phyloP scores from a whole-genome alignment of 2,329 filamentous ascomycete genomes.

The Aspergillus terreus region DNA sequence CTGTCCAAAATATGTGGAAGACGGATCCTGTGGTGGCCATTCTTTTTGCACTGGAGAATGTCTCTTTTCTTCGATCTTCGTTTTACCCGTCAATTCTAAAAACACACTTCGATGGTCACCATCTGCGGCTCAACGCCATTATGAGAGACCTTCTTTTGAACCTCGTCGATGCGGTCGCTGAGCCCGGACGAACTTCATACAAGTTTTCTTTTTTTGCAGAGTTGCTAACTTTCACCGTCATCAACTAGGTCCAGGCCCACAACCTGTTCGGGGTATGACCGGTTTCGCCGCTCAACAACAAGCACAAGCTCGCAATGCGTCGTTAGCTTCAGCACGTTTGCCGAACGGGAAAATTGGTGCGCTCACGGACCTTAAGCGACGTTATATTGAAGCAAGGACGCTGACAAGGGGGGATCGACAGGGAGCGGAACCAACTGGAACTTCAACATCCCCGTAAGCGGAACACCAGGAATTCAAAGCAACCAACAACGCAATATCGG shows the following conservation, averaged over 20 bases:
- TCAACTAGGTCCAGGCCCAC: slow-evolving; percentile 45
- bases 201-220: not conserved
- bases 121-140: too few species aligned
- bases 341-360: slow-evolving; percentile 55
- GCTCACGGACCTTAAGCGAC: slow-evolving; percentile 10
- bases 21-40: not conserved
- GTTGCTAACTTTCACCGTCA: slow-evolving; percentile 12
- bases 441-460: slow-evolving; percentile 53
- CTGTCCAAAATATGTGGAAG: too few species aligned
- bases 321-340: slow-evolving; percentile 47
- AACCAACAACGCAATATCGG: slow-evolving; percentile 50
- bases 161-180: slow-evolving; percentile 5
- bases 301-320: slow-evolving; percentile 44
- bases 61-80: too few species aligned
- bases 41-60: not conserved
- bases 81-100: too few species aligned
- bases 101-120: too few species aligned
- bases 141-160: not conserved
- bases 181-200: not conserved
- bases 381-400: slow-evolving; percentile 8
- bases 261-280: slow-evolving; percentile 51
- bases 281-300: slow-evolving; percentile 53
- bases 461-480: slow-evolving; percentile 49
- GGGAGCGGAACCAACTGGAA: slow-evolving; percentile 57
- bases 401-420: slow-evolving; percentile 27